phyloP scores from a whole-genome alignment of 176 grass and related monocot species.

The Cocos nucifera region DNA sequence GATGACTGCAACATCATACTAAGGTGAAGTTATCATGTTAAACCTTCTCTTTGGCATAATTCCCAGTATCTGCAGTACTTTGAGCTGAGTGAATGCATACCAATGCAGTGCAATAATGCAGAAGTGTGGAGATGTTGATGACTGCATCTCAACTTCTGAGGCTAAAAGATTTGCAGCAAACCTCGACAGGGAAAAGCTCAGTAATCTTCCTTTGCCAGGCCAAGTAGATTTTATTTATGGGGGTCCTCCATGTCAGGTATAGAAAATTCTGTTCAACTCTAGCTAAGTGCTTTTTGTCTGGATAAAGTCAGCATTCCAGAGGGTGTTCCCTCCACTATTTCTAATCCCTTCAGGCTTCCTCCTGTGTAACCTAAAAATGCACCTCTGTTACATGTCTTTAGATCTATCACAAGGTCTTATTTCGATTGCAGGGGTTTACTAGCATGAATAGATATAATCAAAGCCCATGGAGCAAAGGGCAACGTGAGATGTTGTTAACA shows the following conservation, averaged over 20 bases:
- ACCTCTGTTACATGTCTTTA: no score
- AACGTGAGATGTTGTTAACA: conserved; percentile 96
- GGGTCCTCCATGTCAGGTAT: conserved; percentile 93
- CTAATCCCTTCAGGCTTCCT: no score
- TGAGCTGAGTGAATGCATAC: no score
- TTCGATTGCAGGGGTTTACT: conserved; percentile 77
- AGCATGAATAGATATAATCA: conserved; percentile 98
- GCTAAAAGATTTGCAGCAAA: conserved; percentile 71
- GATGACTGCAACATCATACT: conserved; percentile 97
- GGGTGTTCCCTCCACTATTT: no score
- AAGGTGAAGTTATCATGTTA: conserved; percentile 32
- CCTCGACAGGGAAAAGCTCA: conserved; percentile 57
- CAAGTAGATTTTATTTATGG: conserved; percentile 99
- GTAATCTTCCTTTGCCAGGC: conserved; percentile 77
- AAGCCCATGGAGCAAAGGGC: conserved; percentile 98
- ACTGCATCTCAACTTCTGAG: conserved; percentile 88
- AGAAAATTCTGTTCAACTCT: no score
- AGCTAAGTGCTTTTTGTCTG: no score
- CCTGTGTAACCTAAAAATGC: no score
- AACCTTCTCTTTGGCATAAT: no score
- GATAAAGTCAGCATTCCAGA: no score
- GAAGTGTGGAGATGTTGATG: conserved; percentile 85
- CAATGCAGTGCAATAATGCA: conserved; percentile 85
- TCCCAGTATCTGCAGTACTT: no score
- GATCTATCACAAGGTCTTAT: neutral